These are phyloP conservation scores for Dendrobium nobile DNA, from an alignment of 106 monocot species.

Conservation along the genomic window DNA sequence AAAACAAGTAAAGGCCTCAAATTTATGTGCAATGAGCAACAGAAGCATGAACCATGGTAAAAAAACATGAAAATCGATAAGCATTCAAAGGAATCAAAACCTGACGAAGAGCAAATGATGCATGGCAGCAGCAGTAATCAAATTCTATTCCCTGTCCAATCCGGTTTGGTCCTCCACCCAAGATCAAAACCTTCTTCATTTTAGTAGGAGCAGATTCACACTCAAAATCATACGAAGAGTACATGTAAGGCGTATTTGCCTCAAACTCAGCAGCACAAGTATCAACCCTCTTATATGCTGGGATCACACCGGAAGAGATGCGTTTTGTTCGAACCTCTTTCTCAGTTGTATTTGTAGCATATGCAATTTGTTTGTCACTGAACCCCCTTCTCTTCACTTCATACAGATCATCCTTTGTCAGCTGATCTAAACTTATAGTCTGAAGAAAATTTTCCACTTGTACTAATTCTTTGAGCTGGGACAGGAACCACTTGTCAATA, in stretches of 20 bases:
- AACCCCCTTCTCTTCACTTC: conserved; percentile 89
- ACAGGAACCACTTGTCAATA: conserved; percentile 89
- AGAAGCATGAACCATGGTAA: neutral
- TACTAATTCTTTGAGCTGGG: conserved; percentile 78
- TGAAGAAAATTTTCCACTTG: conserved; percentile 85
- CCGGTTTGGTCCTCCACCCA: conserved; percentile 96
- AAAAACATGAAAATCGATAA: neutral
- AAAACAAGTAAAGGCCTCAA: neutral
- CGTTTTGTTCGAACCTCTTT: conserved; percentile 59
- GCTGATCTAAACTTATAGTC: conserved; percentile 35
- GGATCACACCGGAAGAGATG: conserved; percentile 53
- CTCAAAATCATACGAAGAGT: conserved; percentile 93
- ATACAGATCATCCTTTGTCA: conserved; percentile 71
- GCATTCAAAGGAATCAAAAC: conserved; percentile 26
- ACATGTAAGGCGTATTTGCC: conserved; percentile 98
- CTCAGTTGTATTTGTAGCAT: conserved; percentile 64
- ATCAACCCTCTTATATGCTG: conserved; percentile 92
- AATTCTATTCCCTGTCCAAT: conserved; percentile 99
- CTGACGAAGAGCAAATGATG: conserved; percentile 92
- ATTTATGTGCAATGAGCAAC: neutral
- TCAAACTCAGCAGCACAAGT: conserved; percentile 99
- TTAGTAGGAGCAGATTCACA: conserved; percentile 83
- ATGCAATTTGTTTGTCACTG: conserved; percentile 90
- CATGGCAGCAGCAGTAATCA: conserved; percentile 99
- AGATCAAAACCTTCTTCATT: conserved; percentile 79